Evolutionary conservation across 495 filamentous ascomycete genomes (phyloP), one percentile per base, ranked within the genome.

Genomic region (Podospora comata): DNA sequence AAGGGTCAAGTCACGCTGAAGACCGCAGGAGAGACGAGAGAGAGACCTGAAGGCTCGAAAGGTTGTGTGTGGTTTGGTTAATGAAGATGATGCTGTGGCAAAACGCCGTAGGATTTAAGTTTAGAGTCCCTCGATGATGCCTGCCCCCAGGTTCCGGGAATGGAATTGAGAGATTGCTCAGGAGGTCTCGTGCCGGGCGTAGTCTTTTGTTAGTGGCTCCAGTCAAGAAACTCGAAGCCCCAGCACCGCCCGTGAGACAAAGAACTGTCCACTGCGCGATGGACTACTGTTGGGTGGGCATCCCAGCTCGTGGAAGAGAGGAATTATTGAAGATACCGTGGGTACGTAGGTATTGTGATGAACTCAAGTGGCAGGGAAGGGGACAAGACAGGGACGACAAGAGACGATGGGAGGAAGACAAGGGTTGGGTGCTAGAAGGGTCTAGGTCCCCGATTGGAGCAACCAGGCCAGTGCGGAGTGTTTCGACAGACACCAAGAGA

Each of bases 81-180:
- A 32, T 32, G 30, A 32, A 32, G 30, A 32, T 48, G 39, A 48
- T 68, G 59, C 75, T 73, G 73, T 77, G 73, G 75, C 75, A 68
- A 74, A 72, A 62, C 9, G 66, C n/a, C 2, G 6, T 28, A 30
- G 30, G 59, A 68, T 63, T 11, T 60, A 67, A 48, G 53, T 58
- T 65, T 68, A 57, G 67, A 32, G 66, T 66, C 67, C 68, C 13
- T 15, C 23, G 34, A 65, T 65, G 60, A 18, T 65, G 30, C 65
- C 39, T 65, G 39, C 48, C 56, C 56, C 61, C 28, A 28, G 62
- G 15, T 34, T 30, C 58, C 63, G 26, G 54, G 48, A 59, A 62
- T 69, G 57, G 62, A 64, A 64, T 18, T 30, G 39, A 13, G n/a
- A 26, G 55, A 58, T 58, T 58, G n/a, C 55, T 58, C 34, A 15